Base-by-base conservation (phyloP, 208 protist species). In the Porcisia hertigi region DNA sequence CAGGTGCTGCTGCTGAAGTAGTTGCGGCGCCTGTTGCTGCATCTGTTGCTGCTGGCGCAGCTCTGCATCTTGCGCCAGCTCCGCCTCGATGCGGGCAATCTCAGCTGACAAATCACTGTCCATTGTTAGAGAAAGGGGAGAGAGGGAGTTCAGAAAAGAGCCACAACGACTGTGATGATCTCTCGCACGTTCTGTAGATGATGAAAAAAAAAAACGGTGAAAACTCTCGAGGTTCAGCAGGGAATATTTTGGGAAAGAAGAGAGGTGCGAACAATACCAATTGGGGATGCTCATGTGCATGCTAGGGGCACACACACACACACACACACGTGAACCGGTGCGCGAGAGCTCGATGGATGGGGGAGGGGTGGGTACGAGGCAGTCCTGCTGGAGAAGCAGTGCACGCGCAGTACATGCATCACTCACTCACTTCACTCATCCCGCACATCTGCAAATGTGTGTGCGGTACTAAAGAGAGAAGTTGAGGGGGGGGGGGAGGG, bases 21-120 rank as follows among this genome's bases (percentile, higher is more conserved):
- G 59, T 36, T 64, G 60, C 60, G 60, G 60, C 11, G 36, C 60
- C 34, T 81, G 76, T 16, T 76, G 81, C 77, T 91, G 84, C 57
- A 82, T 85, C n/a, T 88, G 82, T 49, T 86, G 80, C 63, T 88
- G 85, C 36, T 87, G 80, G 34, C 88, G 87, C 55, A 86, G 62
- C 73, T 86, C 81, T n/a, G 85, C 78, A 71, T 94, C 89, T 54
- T 87, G 82, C 53, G 87, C 89, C 55, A 96, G 75, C 81, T 94
- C 81, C 18, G 89, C 92, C 75, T 96, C 88, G 59, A 96, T 89
- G 71, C 81, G 86, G 23, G 88, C 89, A 59, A 96, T 93, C 76
- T 96, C 88, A 36, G 83, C 88, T 4, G 89, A 88, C 34, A 96
- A 73, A 77, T 94, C 89, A 59, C 90, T 88, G 75, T 92, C 88